Base-by-base conservation (phyloP, 768 basidiomycete species). In the Russula dissimulans region DNA sequence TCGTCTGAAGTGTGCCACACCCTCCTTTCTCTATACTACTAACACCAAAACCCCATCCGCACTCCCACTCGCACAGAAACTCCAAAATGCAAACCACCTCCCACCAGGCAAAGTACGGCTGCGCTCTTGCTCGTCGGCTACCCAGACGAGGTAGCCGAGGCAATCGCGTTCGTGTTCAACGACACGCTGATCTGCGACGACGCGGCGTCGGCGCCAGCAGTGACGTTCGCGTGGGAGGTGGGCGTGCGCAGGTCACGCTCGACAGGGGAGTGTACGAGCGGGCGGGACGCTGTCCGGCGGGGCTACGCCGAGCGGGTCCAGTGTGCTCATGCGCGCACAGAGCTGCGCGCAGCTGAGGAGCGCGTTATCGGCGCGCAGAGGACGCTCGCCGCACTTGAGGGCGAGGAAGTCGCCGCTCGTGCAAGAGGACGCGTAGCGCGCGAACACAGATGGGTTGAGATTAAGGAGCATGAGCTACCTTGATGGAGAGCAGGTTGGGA, bases 221-320 rank as follows among this genome's bases (percentile, higher is more conserved):
- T 95, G 45, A 97, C 95, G 0, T 98, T 97, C 76, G 77, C 84
- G 57, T 73, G 69, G 18, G 76, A 82, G 10, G 78, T 87, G 15
- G 77, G 82, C 11, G 83, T 89, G 52, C 85, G 85, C 53, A 94
- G 91, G 94, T 98, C 49, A 99, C 97, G 7, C 77, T 97, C 22
- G 87, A 91, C 3, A 97, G 97, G 3, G 97, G 98, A 68, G 83
- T 97, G 11, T 98, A 99, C 71, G 97, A 99, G 63, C 95, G 2
- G 88, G 89, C 7, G 95, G 95, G 7, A 95, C 90, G 0, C 81
- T 99, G n/a, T 91, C 86, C 18, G 97, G 97, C 6, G 97, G 97
- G 1, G 82, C 92, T 1, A 85, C 92, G 0, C 91, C 94, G 0
- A 86, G 76, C 62, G 78, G 83, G 26, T 84, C 79, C 36, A 87